phyloP scores from a whole-genome alignment of 2,329 filamentous ascomycete genomes.

The Alternaria alternata region DNA sequence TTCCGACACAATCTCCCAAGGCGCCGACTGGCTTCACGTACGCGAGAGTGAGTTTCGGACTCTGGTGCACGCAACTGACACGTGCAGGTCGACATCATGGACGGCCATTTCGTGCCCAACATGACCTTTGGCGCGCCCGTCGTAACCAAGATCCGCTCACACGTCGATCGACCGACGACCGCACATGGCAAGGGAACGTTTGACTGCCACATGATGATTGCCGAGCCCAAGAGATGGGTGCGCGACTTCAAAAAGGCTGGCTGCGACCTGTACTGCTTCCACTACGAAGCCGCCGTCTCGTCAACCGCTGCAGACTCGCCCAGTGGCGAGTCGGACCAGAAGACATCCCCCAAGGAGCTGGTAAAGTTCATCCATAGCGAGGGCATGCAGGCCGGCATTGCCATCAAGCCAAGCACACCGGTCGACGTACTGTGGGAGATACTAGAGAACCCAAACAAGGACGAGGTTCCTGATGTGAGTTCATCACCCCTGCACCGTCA shows the following conservation, averaged over 20 bases:
- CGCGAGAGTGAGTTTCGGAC: slow-evolving; percentile 17
- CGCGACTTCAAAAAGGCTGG: slow-evolving; percentile 92
- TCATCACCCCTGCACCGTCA: slow-evolving; percentile 2
- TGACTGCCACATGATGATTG: slow-evolving; percentile 99
- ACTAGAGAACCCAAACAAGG: slow-evolving; percentile 73
- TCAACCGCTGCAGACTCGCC: slow-evolving; percentile 86
- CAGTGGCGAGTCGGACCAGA: slow-evolving; percentile 70
- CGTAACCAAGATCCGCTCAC: slow-evolving; percentile 88
- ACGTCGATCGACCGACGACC: slow-evolving; percentile 77
- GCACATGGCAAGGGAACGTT: slow-evolving; percentile 87
- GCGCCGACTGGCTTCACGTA: slow-evolving; percentile 67
- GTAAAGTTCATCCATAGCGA: slow-evolving; percentile 89
- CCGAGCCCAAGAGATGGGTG: slow-evolving; percentile 99
- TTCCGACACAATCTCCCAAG: slow-evolving; percentile 81
- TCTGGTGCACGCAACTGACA: slow-evolving; percentile 60
- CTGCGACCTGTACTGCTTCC: slow-evolving; percentile 99
- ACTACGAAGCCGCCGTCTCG: slow-evolving; percentile 91
- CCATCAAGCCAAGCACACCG: slow-evolving; percentile 90
- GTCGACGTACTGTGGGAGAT: slow-evolving; percentile 95
- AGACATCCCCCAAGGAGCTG: slow-evolving; percentile 83
- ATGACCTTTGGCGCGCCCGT: slow-evolving; percentile 96
- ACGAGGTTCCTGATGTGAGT: slow-evolving; percentile 88
- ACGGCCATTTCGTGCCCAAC: slow-evolving; percentile 98
- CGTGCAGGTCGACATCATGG: slow-evolving; percentile 97
- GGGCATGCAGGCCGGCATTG: slow-evolving; percentile 90